Evolutionary conservation across 2,329 filamentous ascomycete species (phyloP), one percentile per base, ranked within the genome.

Genomic region (Conoideocrella luteorostrata): DNA sequence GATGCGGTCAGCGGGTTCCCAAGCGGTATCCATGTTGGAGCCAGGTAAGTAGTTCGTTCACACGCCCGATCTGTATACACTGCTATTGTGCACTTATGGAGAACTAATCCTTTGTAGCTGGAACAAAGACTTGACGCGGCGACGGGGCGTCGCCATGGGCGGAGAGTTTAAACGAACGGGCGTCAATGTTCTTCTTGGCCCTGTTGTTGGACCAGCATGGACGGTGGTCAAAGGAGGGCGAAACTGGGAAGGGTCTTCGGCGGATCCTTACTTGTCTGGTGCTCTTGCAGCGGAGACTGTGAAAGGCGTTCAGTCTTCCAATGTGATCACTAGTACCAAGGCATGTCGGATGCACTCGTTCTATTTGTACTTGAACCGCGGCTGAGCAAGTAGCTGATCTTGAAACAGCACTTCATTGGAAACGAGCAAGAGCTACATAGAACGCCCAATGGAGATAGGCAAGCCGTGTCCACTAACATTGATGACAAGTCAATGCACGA

Each of bases 371-470:
- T n/a, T n/a, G n/a, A n/a, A n/a, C n/a, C n/a, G n/a, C n/a, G n/a
- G n/a, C n/a, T n/a, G n/a, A n/a, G n/a, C n/a, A n/a, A n/a, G n/a
- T 3, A n/a, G 30, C 41, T 47, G 12, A 43, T 15, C 6, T n/a
- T 48, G 75, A 73, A 7, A 76, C 2, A 89, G 67, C 86, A 90
- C 55, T 87, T 72, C 38, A 69, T 90, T 13, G 75, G 69, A 41
- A 89, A 71, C 50, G 88, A 94, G 62, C 88, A 95, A 59, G 88
- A 95, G 60, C 82, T 68, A 4, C 66, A 72, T 73, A 86, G 73
- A 66, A 84, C 65, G 75, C 85, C 78, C 65, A 76, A 73, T 38
- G 58, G 54, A 11, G 72, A 81, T 35, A 70, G 75, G 4, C 75
- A 81, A 49, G 51, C 72, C 1, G 56, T 75, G 6, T 75, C 71